phyloP scores from a whole-genome alignment of 1,284 basidiomycete species.

The Microbotryum intermedium region DNA sequence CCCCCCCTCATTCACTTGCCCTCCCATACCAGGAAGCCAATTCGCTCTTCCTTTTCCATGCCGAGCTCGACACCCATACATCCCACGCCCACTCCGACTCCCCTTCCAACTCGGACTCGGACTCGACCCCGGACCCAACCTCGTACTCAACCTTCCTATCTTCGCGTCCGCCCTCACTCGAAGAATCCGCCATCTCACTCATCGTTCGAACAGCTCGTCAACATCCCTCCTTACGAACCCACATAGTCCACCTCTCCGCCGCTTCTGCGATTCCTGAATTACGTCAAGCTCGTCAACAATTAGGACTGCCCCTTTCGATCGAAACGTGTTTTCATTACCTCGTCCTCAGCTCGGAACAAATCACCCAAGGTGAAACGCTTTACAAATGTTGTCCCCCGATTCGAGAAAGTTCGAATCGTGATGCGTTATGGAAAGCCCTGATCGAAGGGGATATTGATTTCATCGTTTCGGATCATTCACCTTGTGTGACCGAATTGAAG shows the following conservation, averaged over 20 bases:
- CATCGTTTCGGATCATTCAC: slow-evolving; percentile 88
- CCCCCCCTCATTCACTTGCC: neutral
- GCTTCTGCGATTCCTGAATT: slow-evolving; percentile 67
- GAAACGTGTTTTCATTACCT: slow-evolving; percentile 96
- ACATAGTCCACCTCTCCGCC: slow-evolving; percentile 88
- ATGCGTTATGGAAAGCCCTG: slow-evolving; percentile 68
- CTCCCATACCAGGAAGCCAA: slow-evolving; percentile 48
- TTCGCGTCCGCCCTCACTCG: slow-evolving; percentile 69
- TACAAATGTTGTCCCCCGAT: slow-evolving; percentile 91
- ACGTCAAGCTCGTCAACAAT: slow-evolving; percentile 52
- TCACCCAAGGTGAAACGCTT: slow-evolving; percentile 42
- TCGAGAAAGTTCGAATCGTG: slow-evolving; percentile 60
- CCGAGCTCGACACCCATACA: slow-evolving; percentile 63
- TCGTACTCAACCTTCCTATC: slow-evolving; percentile 70
- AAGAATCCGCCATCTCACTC: slow-evolving; percentile 56
- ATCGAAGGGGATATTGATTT: slow-evolving; percentile 72
- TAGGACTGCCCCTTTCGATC: slow-evolving; percentile 56
- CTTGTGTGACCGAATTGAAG: slow-evolving; percentile 74
- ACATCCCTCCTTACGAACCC: slow-evolving; percentile 65
- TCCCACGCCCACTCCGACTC: slow-evolving; percentile 1
- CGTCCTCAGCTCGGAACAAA: slow-evolving; percentile 51
- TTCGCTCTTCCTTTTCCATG: slow-evolving; percentile 77
- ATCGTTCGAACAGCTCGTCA: slow-evolving; percentile 55
- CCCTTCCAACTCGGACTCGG: slow-evolving; percentile 7
- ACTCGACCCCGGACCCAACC: slow-evolving; percentile 44